These are phyloP conservation scores for Colletotrichum limetticola DNA, from an alignment of 2,329 filamentous ascomycete species.

Conservation along the genomic window DNA sequence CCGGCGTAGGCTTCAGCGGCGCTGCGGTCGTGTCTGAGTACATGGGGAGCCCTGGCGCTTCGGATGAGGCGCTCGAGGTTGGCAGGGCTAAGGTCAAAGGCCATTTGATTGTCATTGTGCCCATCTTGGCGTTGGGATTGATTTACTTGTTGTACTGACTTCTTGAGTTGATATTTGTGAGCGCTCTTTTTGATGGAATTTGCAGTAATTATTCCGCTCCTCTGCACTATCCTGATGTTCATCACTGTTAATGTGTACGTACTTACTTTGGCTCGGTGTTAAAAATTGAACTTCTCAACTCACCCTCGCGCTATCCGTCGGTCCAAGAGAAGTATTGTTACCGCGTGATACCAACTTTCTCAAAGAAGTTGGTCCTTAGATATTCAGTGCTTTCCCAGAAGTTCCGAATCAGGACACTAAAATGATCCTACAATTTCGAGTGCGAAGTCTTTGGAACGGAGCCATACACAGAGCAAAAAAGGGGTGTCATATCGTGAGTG, in stretches of 20 bases:
- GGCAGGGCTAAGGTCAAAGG: conserved; percentile 20
- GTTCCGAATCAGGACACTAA: fast-evolving
- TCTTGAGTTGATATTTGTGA: neutral
- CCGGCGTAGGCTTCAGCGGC: conserved; percentile 24
- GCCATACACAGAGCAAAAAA: neutral
- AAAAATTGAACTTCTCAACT: neutral
- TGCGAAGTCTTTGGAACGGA: neutral
- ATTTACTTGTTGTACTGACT: conserved; percentile 1
- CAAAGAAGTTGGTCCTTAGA: neutral
- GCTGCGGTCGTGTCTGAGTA: conserved; percentile 21
- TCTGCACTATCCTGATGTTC: neutral
- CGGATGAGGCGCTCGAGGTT: conserved; percentile 7
- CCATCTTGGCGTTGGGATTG: conserved; percentile 22
- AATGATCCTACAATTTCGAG: neutral
- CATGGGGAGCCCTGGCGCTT: neutral
- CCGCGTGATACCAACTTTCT: neutral
- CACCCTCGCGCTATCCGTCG: too few species aligned
- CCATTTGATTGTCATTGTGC: conserved; percentile 19
- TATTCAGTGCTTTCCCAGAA: neutral
- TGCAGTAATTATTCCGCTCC: neutral
- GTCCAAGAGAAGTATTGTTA: too few species aligned
- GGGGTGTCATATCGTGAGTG: neutral
- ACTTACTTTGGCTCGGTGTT: neutral
- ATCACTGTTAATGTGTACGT: neutral
- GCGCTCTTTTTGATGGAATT: neutral